Percentiles rank a stretch among this genome's conserved stretches.
These are phyloP conservation scores for Alisma plantagoaquatica DNA, from an alignment of 106 monocot genomes.

Conservation along the genomic window DNA sequence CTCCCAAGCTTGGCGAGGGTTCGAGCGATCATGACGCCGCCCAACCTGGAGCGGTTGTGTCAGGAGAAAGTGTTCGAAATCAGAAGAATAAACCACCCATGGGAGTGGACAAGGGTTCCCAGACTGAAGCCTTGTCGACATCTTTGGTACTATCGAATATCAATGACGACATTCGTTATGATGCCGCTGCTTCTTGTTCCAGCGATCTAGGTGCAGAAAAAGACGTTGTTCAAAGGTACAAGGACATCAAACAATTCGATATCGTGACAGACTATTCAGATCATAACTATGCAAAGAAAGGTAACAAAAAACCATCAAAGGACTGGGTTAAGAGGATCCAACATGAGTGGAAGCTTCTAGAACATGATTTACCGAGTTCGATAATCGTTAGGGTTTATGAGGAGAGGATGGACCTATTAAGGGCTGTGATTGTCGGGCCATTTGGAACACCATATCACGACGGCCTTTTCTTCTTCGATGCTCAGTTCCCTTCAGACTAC, in stretches of 20 bases:
- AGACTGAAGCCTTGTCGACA: too few species aligned
- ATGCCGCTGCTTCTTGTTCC: too few species aligned
- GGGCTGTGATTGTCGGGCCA: constrained; percentile 24
- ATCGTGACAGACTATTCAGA: constrained; percentile 35
- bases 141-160: too few species aligned
- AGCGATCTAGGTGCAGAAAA: too few species aligned
- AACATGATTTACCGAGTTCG: constrained; percentile 12
- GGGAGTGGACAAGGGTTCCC: too few species aligned
- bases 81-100: too few species aligned
- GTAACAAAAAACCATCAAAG: constrained; percentile 7
- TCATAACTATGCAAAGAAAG: constrained; percentile 36
- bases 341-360: constrained; percentile 11
- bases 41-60: too few species aligned
- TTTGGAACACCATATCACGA: constrained; percentile 29
- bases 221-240: too few species aligned
- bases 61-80: too few species aligned
- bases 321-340: constrained; percentile 15
- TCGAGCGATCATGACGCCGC: too few species aligned
- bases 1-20: too few species aligned
- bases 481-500: constrained; percentile 12
- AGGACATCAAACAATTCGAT: constrained; percentile 77
- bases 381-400: constrained; percentile 28
- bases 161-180: too few species aligned
- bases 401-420: constrained; percentile 26
- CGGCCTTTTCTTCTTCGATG: constrained; percentile 33